phyloP scores from a whole-genome alignment of 306 rosid genomes.

The Prunus armeniaca region DNA sequence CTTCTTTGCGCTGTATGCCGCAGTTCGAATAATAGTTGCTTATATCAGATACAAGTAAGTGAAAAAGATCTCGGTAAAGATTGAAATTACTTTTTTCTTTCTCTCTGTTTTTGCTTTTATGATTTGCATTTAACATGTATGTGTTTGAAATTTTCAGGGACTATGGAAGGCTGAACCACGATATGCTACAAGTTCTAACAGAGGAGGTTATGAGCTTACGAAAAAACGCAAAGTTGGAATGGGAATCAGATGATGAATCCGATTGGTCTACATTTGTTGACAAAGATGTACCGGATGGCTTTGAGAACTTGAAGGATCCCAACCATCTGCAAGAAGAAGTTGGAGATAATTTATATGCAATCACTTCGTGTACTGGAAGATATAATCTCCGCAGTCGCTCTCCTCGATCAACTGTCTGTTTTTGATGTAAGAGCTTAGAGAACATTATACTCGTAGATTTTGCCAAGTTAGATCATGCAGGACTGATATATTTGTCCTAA shows the following conservation, averaged over 20 bases:
- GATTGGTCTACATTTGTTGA: slow-evolving; percentile 24
- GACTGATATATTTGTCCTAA: neutral
- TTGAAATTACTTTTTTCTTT: neutral
- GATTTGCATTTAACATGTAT: neutral
- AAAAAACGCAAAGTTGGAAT: neutral
- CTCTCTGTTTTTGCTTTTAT: neutral
- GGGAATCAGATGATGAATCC: slow-evolving; percentile 6
- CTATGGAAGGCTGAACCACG: slow-evolving; percentile 14
- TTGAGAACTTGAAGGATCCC: slow-evolving; percentile 3
- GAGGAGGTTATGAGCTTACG: slow-evolving; percentile 8
- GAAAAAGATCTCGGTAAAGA: neutral
- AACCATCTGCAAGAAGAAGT: slow-evolving; percentile 35
- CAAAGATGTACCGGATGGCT: slow-evolving; percentile 7
- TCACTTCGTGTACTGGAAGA: slow-evolving; percentile 19
- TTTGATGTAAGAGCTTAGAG: neutral
- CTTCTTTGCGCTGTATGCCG: slow-evolving; percentile 2
- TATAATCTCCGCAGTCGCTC: slow-evolving; percentile 55
- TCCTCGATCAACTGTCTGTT: neutral
- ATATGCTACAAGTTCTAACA: slow-evolving; percentile 11
- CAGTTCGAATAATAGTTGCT: slow-evolving; percentile 8
- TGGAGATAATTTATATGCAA: slow-evolving; percentile 43
- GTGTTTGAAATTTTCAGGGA: slow-evolving; percentile 14
- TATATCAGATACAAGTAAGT: slow-evolving; percentile 13
- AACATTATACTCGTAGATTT: neutral
- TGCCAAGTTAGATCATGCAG: neutral